Evolutionary conservation across 2,329 filamentous ascomycete species (phyloP).

Genomic region (Xylariaceae sp.): DNA sequence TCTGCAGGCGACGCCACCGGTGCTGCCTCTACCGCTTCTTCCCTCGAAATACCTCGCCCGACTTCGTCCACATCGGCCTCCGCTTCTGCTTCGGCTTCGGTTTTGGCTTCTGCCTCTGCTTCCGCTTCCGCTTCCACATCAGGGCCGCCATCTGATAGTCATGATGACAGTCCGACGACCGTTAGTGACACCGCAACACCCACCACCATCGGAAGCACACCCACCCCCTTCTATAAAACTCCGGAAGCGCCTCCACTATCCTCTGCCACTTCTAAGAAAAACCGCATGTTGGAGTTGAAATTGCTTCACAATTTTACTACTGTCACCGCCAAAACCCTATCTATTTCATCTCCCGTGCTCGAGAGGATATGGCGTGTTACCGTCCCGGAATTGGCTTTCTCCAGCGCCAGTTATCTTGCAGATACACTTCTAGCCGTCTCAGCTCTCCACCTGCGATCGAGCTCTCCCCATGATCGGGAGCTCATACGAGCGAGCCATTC

Average conservation of each 20-base stretch:
- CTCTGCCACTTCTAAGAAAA: slow-evolving; percentile 37
- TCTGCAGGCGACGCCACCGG: not conserved
- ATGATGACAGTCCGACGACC: slow-evolving; percentile 28
- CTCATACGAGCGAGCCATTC: slow-evolving; percentile 60
- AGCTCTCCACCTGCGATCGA: slow-evolving; percentile 57
- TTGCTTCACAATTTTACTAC: slow-evolving; percentile 63
- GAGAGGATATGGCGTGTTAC: slow-evolving; percentile 57
- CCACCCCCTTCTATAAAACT: slow-evolving; percentile 34
- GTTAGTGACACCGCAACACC: slow-evolving; percentile 28
- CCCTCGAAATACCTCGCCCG: slow-evolving; percentile 33
- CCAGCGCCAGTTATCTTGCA: slow-evolving; percentile 54
- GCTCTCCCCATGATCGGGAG: slow-evolving; percentile 53
- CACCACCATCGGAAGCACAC: slow-evolving; percentile 30
- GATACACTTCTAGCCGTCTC: slow-evolving; percentile 62
- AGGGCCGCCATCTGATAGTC: slow-evolving; percentile 26
- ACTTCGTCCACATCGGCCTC: slow-evolving; percentile 28
- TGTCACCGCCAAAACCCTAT: slow-evolving; percentile 56
- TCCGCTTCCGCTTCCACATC: slow-evolving; percentile 27
- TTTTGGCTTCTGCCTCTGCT: not conserved
- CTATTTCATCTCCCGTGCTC: slow-evolving; percentile 48
- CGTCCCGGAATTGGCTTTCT: slow-evolving; percentile 59
- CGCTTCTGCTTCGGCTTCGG: slow-evolving; percentile 23
- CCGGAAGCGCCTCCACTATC: slow-evolving; percentile 35
- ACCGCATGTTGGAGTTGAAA: slow-evolving; percentile 55
- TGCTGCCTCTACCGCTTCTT: not conserved